These are phyloP conservation scores for Ensete ventricosum DNA, from an alignment of 176 grass and related monocot species.

Conservation along the genomic window DNA sequence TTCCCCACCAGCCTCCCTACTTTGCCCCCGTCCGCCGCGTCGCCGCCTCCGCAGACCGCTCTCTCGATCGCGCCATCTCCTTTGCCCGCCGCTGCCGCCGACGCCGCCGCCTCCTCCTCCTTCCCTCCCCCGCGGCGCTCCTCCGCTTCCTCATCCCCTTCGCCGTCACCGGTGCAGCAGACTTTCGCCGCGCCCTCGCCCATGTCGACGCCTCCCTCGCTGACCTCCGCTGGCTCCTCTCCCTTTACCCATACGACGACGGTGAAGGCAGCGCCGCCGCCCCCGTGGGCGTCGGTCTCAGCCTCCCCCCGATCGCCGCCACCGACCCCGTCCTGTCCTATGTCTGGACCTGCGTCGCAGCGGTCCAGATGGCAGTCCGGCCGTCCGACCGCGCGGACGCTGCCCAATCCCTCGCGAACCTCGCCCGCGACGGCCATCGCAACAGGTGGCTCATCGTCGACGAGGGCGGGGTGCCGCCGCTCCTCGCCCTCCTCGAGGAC, in stretches of 20 bases:
- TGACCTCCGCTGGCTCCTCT: slow-evolving; percentile 12
- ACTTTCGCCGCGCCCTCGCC: slow-evolving; percentile 1
- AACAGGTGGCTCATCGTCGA: slow-evolving; percentile 15
- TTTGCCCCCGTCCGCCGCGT: not conserved
- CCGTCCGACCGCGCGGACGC: slow-evolving; percentile 15
- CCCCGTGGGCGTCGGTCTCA: not conserved
- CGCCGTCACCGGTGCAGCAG: not conserved
- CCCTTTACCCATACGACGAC: not conserved
- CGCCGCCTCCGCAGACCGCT: not conserved
- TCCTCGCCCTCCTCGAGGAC: slow-evolving; percentile 14
- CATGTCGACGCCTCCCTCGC: slow-evolving; percentile 4
- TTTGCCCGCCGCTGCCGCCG: slow-evolving; percentile 12
- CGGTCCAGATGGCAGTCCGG: not conserved
- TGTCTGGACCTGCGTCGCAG: slow-evolving; percentile 14
- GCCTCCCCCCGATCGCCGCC: slow-evolving; percentile 14
- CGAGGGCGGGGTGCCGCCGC: slow-evolving; percentile 16
- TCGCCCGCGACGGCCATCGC: slow-evolving; percentile 13
- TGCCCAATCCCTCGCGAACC: slow-evolving; percentile 18
- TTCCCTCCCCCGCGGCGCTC: not conserved
- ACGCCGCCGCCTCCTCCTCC: not conserved
- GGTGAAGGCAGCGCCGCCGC: not conserved
- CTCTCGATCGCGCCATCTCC: slow-evolving; percentile 10
- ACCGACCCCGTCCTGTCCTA: slow-evolving; percentile 15
- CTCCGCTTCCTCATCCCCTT: not conserved
- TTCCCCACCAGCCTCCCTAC: not conserved